A percentile compares a stretch with the other conserved stretches of the same genome.
Evolutionary conservation across 1,139 yeast genomes (phyloP).

Genomic region (Geotrichum aggregatum): DNA sequence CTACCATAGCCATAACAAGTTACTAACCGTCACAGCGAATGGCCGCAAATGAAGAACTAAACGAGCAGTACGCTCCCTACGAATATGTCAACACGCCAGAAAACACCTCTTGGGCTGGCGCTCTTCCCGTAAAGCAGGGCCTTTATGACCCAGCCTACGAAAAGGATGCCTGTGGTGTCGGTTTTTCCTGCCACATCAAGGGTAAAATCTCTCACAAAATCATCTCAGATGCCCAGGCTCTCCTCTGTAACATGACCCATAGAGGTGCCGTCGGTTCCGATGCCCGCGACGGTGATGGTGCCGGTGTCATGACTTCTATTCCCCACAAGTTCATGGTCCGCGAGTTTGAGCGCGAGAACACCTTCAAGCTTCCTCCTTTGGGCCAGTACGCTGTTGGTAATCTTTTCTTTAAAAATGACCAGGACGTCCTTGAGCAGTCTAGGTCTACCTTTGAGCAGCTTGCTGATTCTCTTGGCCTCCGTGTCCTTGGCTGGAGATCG

Average conservation of each 20-base stretch:
- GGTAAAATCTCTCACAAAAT: slow-evolving; percentile 86
- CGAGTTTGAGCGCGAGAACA: slow-evolving; percentile 61
- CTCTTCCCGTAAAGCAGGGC: slow-evolving; percentile 83
- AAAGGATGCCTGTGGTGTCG: slow-evolving; percentile 98
- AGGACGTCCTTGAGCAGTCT: slow-evolving; percentile 58
- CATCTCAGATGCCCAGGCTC: slow-evolving; percentile 76
- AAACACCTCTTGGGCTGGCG: slow-evolving; percentile 87
- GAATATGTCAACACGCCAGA: slow-evolving; percentile 70
- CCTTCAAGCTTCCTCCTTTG: slow-evolving; percentile 60
- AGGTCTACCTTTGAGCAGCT: slow-evolving; percentile 73
- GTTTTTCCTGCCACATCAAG: slow-evolving; percentile 91
- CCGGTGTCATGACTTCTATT: slow-evolving; percentile 89
- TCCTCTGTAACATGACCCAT: slow-evolving; percentile 96
- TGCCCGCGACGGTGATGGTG: slow-evolving; percentile 98
- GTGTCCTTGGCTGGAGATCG: slow-evolving; percentile 88
- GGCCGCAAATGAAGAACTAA: slow-evolving; percentile 23
- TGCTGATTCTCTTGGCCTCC: slow-evolving; percentile 70
- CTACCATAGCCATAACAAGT: too few species aligned
- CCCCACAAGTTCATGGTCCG: slow-evolving; percentile 83
- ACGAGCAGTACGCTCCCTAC: slow-evolving; percentile 43
- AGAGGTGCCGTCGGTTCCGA: slow-evolving; percentile 96
- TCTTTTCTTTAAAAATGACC: slow-evolving; percentile 82
- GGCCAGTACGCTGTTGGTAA: slow-evolving; percentile 97
- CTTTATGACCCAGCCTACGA: slow-evolving; percentile 90
- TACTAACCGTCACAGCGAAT: slow-evolving; percentile 8